phyloP scores from a whole-genome alignment of 2,329 filamentous ascomycete genomes.

The Microcera coccophila region DNA sequence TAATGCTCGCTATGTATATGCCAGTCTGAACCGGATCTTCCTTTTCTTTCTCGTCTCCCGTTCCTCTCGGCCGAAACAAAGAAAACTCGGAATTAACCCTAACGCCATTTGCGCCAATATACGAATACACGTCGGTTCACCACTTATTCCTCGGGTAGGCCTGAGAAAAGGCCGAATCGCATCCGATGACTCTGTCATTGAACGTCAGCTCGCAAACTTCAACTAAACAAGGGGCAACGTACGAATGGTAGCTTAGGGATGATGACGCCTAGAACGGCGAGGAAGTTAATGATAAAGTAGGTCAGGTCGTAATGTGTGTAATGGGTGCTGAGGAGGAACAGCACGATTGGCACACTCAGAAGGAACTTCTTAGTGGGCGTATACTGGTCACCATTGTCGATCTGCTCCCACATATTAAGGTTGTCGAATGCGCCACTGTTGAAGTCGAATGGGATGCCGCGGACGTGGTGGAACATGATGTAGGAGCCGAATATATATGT shows the following conservation, averaged over 20 bases:
- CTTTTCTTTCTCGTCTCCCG: slow-evolving; percentile 18
- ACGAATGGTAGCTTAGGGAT: slow-evolving; percentile 96
- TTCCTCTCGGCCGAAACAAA: slow-evolving; percentile 23
- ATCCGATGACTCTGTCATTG: slow-evolving; percentile 66
- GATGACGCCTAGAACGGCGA: slow-evolving; percentile 86
- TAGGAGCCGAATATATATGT: slow-evolving; percentile 99
- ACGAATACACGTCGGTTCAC: slow-evolving; percentile 17
- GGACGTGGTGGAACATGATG: slow-evolving; percentile 99
- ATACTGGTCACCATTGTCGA: slow-evolving; percentile 98
- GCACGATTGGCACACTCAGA: slow-evolving; percentile 84
- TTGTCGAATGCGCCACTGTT: slow-evolving; percentile 98
- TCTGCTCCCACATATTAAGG: slow-evolving; percentile 99
- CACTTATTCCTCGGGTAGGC: slow-evolving; percentile 56
- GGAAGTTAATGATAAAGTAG: slow-evolving; percentile 95
- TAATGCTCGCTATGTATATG: slow-evolving; percentile 36
- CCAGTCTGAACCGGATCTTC: slow-evolving; percentile 20
- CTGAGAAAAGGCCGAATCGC: slow-evolving; percentile 71
- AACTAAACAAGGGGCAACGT: slow-evolving; percentile 40
- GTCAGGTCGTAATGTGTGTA: slow-evolving; percentile 97
- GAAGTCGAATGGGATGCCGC: slow-evolving; percentile 97
- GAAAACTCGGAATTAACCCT: slow-evolving; percentile 9
- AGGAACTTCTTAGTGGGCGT: slow-evolving; percentile 98
- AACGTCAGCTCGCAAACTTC: slow-evolving; percentile 22
- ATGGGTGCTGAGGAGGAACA: slow-evolving; percentile 96
- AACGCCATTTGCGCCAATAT: slow-evolving; percentile 25